Conservation (phyloP, 2,329 filamentous ascomycete species). For the Aspergillus thermomutatus region DNA sequence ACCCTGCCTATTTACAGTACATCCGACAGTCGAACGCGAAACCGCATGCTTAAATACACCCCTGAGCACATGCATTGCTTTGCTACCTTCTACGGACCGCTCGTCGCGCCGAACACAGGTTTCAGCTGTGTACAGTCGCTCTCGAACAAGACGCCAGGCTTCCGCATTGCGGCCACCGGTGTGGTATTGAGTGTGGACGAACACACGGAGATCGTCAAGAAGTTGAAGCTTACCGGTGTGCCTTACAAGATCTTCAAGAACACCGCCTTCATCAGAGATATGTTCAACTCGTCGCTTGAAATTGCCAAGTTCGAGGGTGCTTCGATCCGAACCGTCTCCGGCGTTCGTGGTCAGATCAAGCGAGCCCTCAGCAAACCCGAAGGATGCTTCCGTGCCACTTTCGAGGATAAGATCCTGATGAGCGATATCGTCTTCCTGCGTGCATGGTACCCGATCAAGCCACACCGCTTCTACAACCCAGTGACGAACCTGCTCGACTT, state of each 20-base stretch:
- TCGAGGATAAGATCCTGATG: conserved; percentile 97
- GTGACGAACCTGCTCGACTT: conserved; percentile 83
- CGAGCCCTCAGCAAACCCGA: conserved; percentile 89
- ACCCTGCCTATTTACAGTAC: conserved; percentile 90
- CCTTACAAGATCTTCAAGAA: conserved; percentile 99
- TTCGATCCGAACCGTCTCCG: conserved; percentile 91
- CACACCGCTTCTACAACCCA: conserved; percentile 94
- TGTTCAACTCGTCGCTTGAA: conserved; percentile 91
- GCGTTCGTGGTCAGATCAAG: conserved; percentile 95
- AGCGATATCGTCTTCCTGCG: conserved; percentile 94
- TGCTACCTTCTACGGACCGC: conserved; percentile 88
- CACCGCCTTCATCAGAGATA: conserved; percentile 97
- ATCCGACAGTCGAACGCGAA: conserved; percentile 86
- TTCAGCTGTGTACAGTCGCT: conserved; percentile 93
- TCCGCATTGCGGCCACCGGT: conserved; percentile 90
- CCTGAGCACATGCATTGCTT: conserved; percentile 99
- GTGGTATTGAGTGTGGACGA: conserved; percentile 94
- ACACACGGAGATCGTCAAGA: conserved; percentile 96
- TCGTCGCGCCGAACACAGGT: conserved; percentile 92
- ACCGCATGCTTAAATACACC: conserved; percentile 98
- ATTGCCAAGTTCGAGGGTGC: conserved; percentile 98
- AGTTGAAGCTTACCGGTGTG: conserved; percentile 89
- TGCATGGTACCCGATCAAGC: conserved; percentile 95
- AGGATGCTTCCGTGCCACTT: conserved; percentile 92
- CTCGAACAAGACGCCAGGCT: conserved; percentile 77